These are phyloP conservation scores for Dorcoceras hygrometricum DNA, from an alignment of 257 asterid species.

Conservation along the genomic window DNA sequence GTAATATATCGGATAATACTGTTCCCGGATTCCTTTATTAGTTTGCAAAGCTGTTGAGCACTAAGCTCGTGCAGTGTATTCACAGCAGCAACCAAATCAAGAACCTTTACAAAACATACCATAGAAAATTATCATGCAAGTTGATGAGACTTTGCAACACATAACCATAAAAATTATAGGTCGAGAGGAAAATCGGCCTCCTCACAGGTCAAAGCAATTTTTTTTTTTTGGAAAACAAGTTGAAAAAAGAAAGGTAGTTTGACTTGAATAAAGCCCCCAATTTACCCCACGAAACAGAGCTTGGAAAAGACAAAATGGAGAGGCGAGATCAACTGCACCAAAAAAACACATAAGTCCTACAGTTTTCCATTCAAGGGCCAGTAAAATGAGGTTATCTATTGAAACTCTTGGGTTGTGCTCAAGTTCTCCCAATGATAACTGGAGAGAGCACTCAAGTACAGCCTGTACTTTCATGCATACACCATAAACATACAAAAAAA, in stretches of 20 bases:
- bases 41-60: constrained; percentile 74
- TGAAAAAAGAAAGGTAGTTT: background rate
- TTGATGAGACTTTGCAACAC: constrained; percentile 21
- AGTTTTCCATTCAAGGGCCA: background rate
- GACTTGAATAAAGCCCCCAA: background rate
- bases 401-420: background rate
- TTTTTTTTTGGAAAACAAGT: no score
- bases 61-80: constrained; percentile 78
- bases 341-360: background rate
- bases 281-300: background rate
- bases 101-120: constrained; percentile 47
- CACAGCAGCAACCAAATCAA: constrained; percentile 80
- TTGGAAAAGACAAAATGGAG: background rate
- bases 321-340: background rate
- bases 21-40: constrained; percentile 74
- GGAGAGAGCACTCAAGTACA: background rate
- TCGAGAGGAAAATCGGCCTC: background rate
- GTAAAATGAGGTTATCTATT: background rate
- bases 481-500: constrained; percentile 12
- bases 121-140: constrained; percentile 13
- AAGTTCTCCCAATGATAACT: background rate
- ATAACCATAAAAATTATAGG: background rate
- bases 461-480: background rate
- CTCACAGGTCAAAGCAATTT: background rate
- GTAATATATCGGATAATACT: constrained; percentile 48